These are phyloP conservation scores for Eucalyptus victrix DNA, from an alignment of 345 rosid species.

Conservation along the genomic window DNA sequence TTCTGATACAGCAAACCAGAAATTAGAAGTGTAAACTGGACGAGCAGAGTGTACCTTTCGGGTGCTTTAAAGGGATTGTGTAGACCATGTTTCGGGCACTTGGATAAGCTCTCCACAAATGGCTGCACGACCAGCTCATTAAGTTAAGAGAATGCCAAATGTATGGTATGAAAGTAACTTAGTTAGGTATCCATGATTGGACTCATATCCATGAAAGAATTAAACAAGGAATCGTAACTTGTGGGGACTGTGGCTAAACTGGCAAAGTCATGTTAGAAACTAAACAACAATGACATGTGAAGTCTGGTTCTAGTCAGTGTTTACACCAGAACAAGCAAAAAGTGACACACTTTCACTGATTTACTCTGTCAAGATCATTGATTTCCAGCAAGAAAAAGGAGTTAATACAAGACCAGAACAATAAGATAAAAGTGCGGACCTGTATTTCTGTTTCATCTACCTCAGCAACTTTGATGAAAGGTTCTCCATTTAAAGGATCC, in stretches of 20 bases:
- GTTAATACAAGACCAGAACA: not conserved
- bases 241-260: not conserved
- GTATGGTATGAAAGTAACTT: not conserved
- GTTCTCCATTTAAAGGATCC: constrained; percentile 96
- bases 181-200: no score
- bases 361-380: not conserved
- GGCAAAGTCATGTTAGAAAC: not conserved
- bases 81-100: constrained; percentile 93
- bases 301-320: not conserved
- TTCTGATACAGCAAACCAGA: not conserved
- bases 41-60: constrained; percentile 44
- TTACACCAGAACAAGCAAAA: not conserved
- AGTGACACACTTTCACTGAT: not conserved
- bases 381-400: not conserved
- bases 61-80: constrained; percentile 98
- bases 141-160: not conserved
- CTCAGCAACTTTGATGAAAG: constrained; percentile 79
- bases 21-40: not conserved
- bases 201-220: not conserved
- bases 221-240: not conserved
- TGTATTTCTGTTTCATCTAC: constrained; percentile 63
- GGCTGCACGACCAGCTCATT: constrained; percentile 50
- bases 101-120: constrained; percentile 84
- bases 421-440: constrained; percentile 17
- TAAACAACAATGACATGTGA: not conserved